Evolutionary conservation across 306 rosid species (phyloP).

Genomic region (Fagus crenata): DNA sequence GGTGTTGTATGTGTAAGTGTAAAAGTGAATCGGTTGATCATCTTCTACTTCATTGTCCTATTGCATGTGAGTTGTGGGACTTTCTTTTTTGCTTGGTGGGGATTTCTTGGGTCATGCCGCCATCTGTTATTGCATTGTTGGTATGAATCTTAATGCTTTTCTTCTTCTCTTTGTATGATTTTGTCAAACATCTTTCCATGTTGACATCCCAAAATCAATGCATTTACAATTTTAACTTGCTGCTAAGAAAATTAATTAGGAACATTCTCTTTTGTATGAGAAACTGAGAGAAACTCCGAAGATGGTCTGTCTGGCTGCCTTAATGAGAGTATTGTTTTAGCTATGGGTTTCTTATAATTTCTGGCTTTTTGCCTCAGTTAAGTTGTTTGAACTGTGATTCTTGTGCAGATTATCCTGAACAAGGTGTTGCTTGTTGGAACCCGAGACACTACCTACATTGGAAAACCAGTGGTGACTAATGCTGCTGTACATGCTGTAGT

Average conservation of each 20-base stretch:
- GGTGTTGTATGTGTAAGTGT: too few relatives aligned
- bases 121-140: too few relatives aligned
- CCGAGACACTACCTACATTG: slow-evolving; percentile 69
- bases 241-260: not conserved
- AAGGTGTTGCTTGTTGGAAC: slow-evolving; percentile 95
- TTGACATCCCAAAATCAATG: not conserved
- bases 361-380: not conserved
- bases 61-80: too few relatives aligned
- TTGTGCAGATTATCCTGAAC: slow-evolving; percentile 71
- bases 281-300: not conserved
- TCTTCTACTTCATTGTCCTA: too few relatives aligned
- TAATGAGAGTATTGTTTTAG: slow-evolving; percentile 9
- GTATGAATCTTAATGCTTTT: too few relatives aligned
- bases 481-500: slow-evolving; percentile 93
- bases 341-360: not conserved
- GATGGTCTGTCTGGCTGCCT: not conserved
- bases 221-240: not conserved
- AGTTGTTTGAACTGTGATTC: slow-evolving; percentile 16
- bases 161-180: too few relatives aligned
- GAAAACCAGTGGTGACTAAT: slow-evolving; percentile 90
- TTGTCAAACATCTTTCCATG: too few relatives aligned
- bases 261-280: not conserved
- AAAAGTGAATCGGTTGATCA: too few relatives aligned
- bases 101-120: too few relatives aligned
- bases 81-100: too few relatives aligned